Evolutionary conservation across 108 stramenopile genomes (phyloP).

Genomic region (Conticribra weissflogii): DNA sequence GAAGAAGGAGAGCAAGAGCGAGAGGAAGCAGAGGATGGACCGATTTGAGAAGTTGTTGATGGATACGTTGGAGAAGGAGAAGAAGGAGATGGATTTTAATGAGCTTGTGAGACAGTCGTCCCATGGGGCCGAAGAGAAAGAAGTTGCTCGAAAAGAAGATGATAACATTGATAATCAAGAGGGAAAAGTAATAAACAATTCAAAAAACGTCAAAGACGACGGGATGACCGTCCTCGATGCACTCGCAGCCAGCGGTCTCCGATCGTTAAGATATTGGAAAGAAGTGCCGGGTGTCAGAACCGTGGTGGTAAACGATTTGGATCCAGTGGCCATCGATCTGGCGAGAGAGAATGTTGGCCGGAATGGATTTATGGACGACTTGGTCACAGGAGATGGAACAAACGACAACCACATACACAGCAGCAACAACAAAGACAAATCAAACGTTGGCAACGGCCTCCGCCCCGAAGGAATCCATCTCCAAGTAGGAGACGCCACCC

Average conservation of each 20-base stretch:
- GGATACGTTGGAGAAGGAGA: too few species aligned
- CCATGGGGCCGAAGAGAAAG: too few species aligned
- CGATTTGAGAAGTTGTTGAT: too few species aligned
- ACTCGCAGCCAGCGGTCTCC: conserved; percentile 95
- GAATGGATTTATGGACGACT: conserved; percentile 15
- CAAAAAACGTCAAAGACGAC: conserved; percentile 6
- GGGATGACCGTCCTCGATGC: conserved; percentile 95
- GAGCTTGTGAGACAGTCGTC: too few species aligned
- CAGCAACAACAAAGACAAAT: neutral
- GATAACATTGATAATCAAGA: conserved; percentile 1
- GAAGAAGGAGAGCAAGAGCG: conserved; percentile 11
- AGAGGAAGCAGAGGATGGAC: conserved; percentile 28
- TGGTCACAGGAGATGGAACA: conserved; percentile 15
- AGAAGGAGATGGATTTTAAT: too few species aligned
- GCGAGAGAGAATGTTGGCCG: conserved; percentile 71
- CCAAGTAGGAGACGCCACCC: conserved; percentile 79
- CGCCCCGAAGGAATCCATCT: conserved; percentile 68
- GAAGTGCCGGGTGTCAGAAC: conserved; percentile 91
- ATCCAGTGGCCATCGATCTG: conserved; percentile 54
- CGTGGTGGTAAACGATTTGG: conserved; percentile 88
- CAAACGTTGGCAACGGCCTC: neutral
- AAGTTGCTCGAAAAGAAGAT: conserved; percentile 13
- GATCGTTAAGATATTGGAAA: conserved; percentile 95
- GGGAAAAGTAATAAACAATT: conserved; percentile 26
- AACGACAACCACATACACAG: neutral